phyloP scores from a whole-genome alignment of 768 basidiomycete genomes.

The Strobilomyces confusus region DNA sequence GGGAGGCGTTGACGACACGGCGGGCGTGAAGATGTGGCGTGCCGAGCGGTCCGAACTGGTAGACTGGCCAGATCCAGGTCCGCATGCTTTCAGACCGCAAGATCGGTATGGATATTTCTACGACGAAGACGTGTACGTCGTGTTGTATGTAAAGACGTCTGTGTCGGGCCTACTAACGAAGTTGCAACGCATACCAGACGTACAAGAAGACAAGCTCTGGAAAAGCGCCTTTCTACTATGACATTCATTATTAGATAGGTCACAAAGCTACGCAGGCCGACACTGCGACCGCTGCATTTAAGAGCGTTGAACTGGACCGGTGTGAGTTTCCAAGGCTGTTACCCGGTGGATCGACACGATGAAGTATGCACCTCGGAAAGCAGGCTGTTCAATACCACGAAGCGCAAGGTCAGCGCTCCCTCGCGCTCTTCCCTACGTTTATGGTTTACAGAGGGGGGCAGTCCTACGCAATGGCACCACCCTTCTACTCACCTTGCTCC shows the following conservation, averaged over 20 bases:
- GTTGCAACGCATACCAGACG: constrained; percentile 37
- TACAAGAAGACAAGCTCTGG: constrained; percentile 48
- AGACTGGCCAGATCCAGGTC: constrained; percentile 9
- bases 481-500: neutral
- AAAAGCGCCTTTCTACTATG: constrained; percentile 39
- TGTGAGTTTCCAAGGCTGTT: constrained; percentile 7
- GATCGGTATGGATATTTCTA: constrained; percentile 54
- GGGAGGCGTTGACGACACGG: constrained; percentile 40
- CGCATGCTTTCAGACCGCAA: neutral
- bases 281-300: constrained; percentile 59
- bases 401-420: constrained; percentile 47
- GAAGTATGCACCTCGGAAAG: constrained; percentile 38
- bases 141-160: constrained; percentile 46
- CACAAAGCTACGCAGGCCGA: constrained; percentile 57
- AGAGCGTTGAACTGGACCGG: constrained; percentile 65
- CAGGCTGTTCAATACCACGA: constrained; percentile 56
- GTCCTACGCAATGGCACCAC: neutral
- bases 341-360: neutral
- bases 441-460: constrained; percentile 37
- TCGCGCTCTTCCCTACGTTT: constrained; percentile 49
- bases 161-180: neutral
- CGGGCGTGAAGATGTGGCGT: constrained; percentile 54
- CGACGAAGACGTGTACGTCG: constrained; percentile 61
- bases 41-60: constrained; percentile 55
- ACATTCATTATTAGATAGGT: constrained; percentile 64